phyloP scores from a whole-genome alignment of 805 yeast genomes.

The Lachancea meyersii region DNA sequence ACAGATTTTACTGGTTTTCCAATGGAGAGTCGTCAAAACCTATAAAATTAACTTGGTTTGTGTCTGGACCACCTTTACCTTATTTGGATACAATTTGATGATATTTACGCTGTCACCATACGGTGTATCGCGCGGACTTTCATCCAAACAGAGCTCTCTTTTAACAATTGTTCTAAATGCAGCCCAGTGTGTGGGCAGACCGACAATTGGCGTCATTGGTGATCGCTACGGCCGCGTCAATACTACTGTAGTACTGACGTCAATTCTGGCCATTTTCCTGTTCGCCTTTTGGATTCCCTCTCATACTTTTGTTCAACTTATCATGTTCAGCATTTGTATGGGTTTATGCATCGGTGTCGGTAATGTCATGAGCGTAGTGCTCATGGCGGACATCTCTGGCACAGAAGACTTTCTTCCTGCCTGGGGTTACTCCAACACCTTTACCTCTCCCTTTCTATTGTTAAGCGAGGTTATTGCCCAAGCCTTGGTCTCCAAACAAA shows the following conservation, averaged over 20 bases:
- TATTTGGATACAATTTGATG: slow-evolving; percentile 39
- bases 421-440: slow-evolving; percentile 33
- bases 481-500: slow-evolving; percentile 34
- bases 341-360: slow-evolving; percentile 45
- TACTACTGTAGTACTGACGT: slow-evolving; percentile 35
- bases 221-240: slow-evolving; percentile 45
- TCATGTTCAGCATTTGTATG: slow-evolving; percentile 38
- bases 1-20: slow-evolving; percentile 35
- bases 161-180: slow-evolving; percentile 42
- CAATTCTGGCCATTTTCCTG: slow-evolving; percentile 34
- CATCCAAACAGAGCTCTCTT: slow-evolving; percentile 39
- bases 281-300: slow-evolving; percentile 48
- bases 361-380: slow-evolving; percentile 37
- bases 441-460: slow-evolving; percentile 33
- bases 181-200: slow-evolving; percentile 46
- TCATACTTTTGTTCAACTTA: slow-evolving; percentile 35
- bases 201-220: slow-evolving; percentile 40
- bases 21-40: slow-evolving; percentile 26
- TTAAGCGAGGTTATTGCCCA: slow-evolving; percentile 52
- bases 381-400: slow-evolving; percentile 39
- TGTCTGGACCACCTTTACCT: slow-evolving; percentile 34
- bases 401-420: slow-evolving; percentile 36
- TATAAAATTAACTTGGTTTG: slow-evolving; percentile 33
- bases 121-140: slow-evolving; percentile 43
- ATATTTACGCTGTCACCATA: slow-evolving; percentile 44